These are phyloP conservation scores for Yamadazyma sp. DNA, from an alignment of 805 yeast species.

Conservation along the genomic window DNA sequence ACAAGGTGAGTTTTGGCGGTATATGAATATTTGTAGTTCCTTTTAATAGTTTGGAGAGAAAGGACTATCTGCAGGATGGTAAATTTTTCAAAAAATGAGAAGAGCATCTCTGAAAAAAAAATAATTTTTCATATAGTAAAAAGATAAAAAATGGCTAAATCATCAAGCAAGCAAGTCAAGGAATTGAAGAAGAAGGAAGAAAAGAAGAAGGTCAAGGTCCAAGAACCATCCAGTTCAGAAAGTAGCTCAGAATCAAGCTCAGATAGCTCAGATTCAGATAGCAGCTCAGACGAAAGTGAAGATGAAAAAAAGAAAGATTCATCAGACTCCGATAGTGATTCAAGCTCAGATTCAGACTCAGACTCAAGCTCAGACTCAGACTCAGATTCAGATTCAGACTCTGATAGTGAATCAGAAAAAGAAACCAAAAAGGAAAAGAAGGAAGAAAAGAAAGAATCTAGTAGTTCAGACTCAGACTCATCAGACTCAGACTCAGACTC, in stretches of 20 bases:
- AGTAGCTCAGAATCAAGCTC: constrained; percentile 9
- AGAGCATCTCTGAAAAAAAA: constrained; percentile 9
- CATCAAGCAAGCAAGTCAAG: constrained; percentile 21
- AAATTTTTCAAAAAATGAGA: constrained; percentile 3
- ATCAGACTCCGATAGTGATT: constrained; percentile 18
- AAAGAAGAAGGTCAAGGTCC: constrained; percentile 21
- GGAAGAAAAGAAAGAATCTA: constrained; percentile 15
- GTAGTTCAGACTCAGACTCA: constrained; percentile 19
- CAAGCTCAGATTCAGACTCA: constrained; percentile 8
- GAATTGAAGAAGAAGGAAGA: constrained; percentile 18
- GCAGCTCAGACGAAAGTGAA: constrained; percentile 23
- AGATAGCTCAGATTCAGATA: constrained; percentile 13
- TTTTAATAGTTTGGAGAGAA: no score
- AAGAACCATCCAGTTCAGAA: constrained; percentile 16
- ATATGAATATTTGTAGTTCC: no score
- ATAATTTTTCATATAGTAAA: constrained; percentile 2
- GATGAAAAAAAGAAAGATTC: constrained; percentile 24
- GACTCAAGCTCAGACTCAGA: constrained; percentile 21
- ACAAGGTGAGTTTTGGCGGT: no score
- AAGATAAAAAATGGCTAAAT: constrained; percentile 35
- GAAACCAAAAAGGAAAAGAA: constrained; percentile 22
- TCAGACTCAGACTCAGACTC: constrained; percentile 7
- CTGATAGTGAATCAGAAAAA: constrained; percentile 26
- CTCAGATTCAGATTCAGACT: constrained; percentile 23
- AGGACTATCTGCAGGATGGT: no score